Conservation (phyloP, 1,284 basidiomycete species). For the Athelia psychrophila region DNA sequence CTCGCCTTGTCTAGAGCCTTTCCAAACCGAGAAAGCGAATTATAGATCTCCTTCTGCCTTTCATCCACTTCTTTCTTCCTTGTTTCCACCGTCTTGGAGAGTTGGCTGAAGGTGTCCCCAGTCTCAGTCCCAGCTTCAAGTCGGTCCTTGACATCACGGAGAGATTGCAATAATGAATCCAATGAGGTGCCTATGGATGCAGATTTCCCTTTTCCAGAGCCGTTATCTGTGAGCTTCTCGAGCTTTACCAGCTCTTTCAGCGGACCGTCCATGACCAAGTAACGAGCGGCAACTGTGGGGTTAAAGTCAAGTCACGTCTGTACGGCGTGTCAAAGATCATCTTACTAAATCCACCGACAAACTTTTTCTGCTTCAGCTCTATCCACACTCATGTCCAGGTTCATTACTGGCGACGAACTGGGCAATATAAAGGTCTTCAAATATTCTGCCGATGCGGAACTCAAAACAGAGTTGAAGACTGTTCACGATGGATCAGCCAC, state of each 20-base stretch:
- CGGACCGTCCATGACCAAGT: conserved; percentile 57
- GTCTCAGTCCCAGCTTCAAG: conserved; percentile 53
- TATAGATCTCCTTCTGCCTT: conserved; percentile 84
- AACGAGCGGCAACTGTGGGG: background rate
- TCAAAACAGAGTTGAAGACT: conserved; percentile 27
- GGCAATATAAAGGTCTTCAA: conserved; percentile 64
- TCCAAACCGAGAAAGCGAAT: conserved; percentile 70
- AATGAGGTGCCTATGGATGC: conserved; percentile 63
- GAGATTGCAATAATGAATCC: conserved; percentile 61
- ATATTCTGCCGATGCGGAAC: conserved; percentile 28
- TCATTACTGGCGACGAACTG: conserved; percentile 70
- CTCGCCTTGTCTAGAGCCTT: conserved; percentile 87
- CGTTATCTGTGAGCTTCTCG: conserved; percentile 52
- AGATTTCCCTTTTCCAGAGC: conserved; percentile 46
- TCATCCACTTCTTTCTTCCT: conserved; percentile 86
- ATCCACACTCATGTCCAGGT: conserved; percentile 55
- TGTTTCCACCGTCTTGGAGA: conserved; percentile 60
- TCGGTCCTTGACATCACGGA: conserved; percentile 57
- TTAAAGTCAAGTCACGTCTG: background rate
- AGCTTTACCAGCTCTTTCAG: conserved; percentile 75
- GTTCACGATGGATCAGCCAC: conserved; percentile 30
- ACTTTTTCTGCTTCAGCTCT: too few species aligned
- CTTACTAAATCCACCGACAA: background rate
- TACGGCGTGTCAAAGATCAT: background rate
- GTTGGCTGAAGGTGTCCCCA: conserved; percentile 47